These are phyloP conservation scores for Rhypophila decipiens DNA, from an alignment of 495 filamentous ascomycete species.

Conservation along the genomic window DNA sequence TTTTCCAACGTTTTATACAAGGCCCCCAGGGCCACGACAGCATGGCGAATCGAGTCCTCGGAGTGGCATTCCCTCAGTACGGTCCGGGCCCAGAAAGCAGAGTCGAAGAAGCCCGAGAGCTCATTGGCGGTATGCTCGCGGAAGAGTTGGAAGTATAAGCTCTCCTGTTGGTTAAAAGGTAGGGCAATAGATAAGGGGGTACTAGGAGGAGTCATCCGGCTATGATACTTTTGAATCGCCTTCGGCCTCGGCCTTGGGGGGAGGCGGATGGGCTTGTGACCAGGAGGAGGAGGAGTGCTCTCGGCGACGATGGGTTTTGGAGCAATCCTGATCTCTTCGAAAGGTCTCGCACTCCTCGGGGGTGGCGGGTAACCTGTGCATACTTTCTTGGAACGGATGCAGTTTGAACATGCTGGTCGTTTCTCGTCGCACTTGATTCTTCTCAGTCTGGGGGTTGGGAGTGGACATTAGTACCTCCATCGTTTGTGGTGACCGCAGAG, in stretches of 20 bases:
- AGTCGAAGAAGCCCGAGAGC: constrained; percentile 56
- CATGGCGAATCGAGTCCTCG: constrained; percentile 58
- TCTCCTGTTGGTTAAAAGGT: constrained; percentile 39
- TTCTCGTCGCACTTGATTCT: constrained; percentile 64
- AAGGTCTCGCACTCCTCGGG: constrained; percentile 31
- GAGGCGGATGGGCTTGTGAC: constrained; percentile 17
- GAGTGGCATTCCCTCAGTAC: constrained; percentile 56
- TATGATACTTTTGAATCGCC: constrained; percentile 14
- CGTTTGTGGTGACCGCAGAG: no score
- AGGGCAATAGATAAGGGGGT: constrained; percentile 31
- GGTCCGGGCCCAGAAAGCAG: constrained; percentile 53
- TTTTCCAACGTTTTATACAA: constrained; percentile 56
- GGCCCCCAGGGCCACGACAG: constrained; percentile 57
- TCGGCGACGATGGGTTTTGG: constrained; percentile 30
- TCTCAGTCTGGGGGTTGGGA: constrained; percentile 40
- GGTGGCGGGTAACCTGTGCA: constrained; percentile 50
- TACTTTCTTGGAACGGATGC: constrained; percentile 41
- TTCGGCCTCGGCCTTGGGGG: constrained; percentile 15
- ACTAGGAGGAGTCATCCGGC: constrained; percentile 25
- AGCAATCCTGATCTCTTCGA: constrained; percentile 37
- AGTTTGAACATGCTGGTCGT: constrained; percentile 52
- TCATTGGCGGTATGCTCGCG: constrained; percentile 49
- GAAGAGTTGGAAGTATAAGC: constrained; percentile 55
- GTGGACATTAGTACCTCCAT: constrained; percentile 6
- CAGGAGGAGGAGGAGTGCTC: constrained; percentile 17